A percentile compares a stretch with the other conserved stretches of the same genome.
These are phyloP conservation scores for Rhododendron vialii DNA, from an alignment of 148 eudicot species.

Conservation along the genomic window DNA sequence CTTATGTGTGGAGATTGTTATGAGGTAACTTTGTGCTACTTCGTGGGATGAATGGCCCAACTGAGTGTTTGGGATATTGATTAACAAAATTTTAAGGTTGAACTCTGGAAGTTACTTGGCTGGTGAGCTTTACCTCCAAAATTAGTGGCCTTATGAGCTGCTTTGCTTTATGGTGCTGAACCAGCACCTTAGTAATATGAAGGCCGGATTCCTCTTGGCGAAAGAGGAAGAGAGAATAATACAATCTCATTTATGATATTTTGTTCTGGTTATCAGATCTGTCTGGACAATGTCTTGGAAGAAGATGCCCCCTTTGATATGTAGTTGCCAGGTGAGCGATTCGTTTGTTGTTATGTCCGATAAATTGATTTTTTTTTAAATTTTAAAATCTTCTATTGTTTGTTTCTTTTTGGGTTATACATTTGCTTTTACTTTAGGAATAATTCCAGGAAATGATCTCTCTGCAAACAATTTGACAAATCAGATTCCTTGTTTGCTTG, in stretches of 20 bases:
- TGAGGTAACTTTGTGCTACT: slow-evolving; percentile 49
- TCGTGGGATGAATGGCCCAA: background rate
- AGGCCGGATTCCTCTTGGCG: background rate
- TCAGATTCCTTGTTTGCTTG: no score
- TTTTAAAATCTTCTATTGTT: no score
- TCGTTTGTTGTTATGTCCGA: no score
- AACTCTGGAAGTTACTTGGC: background rate
- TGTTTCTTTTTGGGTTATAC: no score
- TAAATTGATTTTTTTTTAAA: no score
- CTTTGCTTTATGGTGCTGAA: background rate
- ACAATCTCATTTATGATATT: background rate
- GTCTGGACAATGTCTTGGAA: slow-evolving; percentile 65
- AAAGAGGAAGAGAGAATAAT: background rate
- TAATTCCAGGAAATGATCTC: background rate
- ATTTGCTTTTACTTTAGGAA: no score
- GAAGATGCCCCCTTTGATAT: slow-evolving; percentile 94
- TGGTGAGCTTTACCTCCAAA: background rate
- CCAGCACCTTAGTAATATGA: background rate
- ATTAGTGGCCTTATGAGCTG: background rate
- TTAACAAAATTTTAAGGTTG: background rate
- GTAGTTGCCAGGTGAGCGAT: slow-evolving; percentile 98
- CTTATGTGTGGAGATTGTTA: no score
- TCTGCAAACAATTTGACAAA: background rate
- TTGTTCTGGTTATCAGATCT: slow-evolving; percentile 76
- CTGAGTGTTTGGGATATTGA: background rate